phyloP scores from a whole-genome alignment of 371 early-diverging fungal genomes.

The Ordospora colligata region DNA sequence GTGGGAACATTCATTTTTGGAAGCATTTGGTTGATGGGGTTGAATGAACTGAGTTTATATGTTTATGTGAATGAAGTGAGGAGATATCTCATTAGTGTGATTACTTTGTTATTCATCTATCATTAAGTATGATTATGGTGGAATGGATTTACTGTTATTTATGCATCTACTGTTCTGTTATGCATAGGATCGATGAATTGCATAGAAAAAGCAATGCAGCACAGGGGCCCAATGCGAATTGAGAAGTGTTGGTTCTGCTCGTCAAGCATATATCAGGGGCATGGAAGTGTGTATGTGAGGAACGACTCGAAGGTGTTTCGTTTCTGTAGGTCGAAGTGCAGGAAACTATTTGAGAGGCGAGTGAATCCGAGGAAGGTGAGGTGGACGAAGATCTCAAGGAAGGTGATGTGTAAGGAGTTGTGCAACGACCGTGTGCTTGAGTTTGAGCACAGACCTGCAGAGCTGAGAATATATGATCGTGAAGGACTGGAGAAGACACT shows the following conservation, averaged over 20 bases:
- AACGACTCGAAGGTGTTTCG: conserved; percentile 89
- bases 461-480: conserved; percentile 86
- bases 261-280: conserved; percentile 89
- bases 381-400: conserved; percentile 98
- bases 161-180: no score
- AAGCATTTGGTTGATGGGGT: conserved; percentile 6
- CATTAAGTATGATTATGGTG: no score
- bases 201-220: not conserved
- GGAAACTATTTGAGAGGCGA: conserved; percentile 96
- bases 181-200: not conserved
- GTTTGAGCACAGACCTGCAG: conserved; percentile 89
- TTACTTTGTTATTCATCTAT: no score
- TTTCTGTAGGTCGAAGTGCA: conserved; percentile 96
- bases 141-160: no score
- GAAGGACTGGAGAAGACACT: conserved; percentile 64
- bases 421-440: conserved; percentile 66
- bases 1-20: conserved; percentile 31
- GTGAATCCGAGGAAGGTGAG: conserved; percentile 93
- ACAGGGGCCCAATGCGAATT: conserved; percentile 70
- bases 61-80: no score
- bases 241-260: conserved; percentile 99
- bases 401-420: conserved; percentile 89
- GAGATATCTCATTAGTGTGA: no score
- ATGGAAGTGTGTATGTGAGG: conserved; percentile 91
- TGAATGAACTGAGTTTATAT: no score